Base-by-base conservation (phyloP, 176 grass and related monocot species). In the Aechmea fasciata region DNA sequence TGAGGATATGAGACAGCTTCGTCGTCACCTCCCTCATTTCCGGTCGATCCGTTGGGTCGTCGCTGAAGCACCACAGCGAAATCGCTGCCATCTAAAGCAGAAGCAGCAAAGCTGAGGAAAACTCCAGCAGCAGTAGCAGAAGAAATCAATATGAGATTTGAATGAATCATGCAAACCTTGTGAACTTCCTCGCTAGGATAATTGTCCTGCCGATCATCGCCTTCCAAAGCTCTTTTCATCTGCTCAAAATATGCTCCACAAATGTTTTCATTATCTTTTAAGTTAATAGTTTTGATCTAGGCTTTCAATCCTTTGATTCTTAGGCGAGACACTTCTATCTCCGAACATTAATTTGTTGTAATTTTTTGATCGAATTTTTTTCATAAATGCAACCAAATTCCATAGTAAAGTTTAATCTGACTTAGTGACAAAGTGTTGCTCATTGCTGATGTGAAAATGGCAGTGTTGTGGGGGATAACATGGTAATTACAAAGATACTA, bases 1-100 rank as follows among this genome's bases (percentile, higher is more conserved):
- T 48, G 72, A 82, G 76, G 57, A 87, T 82, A 52, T 85, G 79
- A 65, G 69, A 50, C 52, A 91, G 70, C 0, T 12, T 80, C 33
- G 77, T 11, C 73, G 73, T 63, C 1, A 83, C 72, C 11, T 91
- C 79, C 69, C 82, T 87, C 82, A 87, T 91, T 10, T 91, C 89
- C 13, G 82, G 82, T 11, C 79, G 62, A 66, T 82, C 64, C 68
- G 83, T 11, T 13, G 73, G 89, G 63, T 91, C 79, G 68, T 87
- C 82, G 20, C 50, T 69, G 15, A 91, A 50, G 76, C 89, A 91
- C 85, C 79, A 71, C 76, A 87, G 77, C 3, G 85, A 76, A 68
- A 85, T 65, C 22, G 77, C 76, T 68, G 70, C 82, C 82, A 91
- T 70, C 85, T 91, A 52, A 28, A 69, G 20, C 33, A 61, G 3